Conservation (phyloP, 106 monocot genomes). For the Hemerocallis citrina region DNA sequence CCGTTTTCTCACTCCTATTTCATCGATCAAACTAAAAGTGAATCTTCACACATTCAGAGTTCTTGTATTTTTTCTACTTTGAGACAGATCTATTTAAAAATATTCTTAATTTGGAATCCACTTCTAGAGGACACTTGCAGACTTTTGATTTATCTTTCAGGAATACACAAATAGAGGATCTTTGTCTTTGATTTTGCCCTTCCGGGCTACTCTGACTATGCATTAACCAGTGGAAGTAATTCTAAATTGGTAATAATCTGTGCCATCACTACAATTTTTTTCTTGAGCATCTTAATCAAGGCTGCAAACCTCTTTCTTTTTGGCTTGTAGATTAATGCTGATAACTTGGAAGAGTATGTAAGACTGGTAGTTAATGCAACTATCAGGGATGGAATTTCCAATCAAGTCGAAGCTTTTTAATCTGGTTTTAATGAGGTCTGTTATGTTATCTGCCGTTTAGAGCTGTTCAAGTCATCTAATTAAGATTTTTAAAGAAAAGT, state of each 20-base stretch:
- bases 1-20: too few species aligned
- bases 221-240: constrained; percentile 19
- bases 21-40: too few species aligned
- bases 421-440: constrained; percentile 83
- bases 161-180: constrained; percentile 57
- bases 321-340: constrained; percentile 41
- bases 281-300: not conserved
- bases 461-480: too few species aligned
- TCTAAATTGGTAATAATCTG: constrained; percentile 33
- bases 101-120: constrained; percentile 31
- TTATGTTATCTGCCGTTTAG: too few species aligned
- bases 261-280: not conserved
- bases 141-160: constrained; percentile 39
- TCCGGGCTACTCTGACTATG: constrained; percentile 77
- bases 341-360: constrained; percentile 69
- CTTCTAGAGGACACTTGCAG: constrained; percentile 9
- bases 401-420: constrained; percentile 76
- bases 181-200: constrained; percentile 77
- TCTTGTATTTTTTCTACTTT: too few species aligned
- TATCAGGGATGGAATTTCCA: constrained; percentile 49
- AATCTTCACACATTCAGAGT: too few species aligned
- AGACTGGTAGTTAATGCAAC: constrained; percentile 68
- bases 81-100: too few species aligned
- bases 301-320: not conserved
- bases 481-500: too few species aligned